Conservation (phyloP, 129 eudicot genomes). For the Helichrysum umbraculigerum region DNA sequence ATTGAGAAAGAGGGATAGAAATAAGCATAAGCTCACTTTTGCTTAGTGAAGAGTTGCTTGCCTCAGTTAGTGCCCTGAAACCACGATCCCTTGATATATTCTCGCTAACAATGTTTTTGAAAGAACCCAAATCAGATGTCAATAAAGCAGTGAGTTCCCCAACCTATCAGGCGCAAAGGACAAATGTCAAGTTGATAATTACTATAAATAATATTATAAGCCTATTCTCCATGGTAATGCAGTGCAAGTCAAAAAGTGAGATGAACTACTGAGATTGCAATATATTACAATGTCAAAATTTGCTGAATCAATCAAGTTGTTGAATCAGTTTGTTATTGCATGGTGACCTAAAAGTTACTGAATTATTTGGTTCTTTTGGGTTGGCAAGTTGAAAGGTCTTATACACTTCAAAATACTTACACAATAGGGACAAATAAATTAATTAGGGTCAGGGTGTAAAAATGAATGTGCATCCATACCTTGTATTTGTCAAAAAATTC, state of each 20-base stretch:
- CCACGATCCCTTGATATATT: slow-evolving; percentile 96
- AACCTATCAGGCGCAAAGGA: slow-evolving; percentile 53
- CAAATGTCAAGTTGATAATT: slow-evolving; percentile 10
- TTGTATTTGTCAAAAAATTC: slow-evolving; percentile 95
- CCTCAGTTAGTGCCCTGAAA: slow-evolving; percentile 98
- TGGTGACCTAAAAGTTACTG: background rate
- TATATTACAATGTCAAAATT: background rate
- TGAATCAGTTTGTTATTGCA: background rate
- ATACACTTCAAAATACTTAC: background rate
- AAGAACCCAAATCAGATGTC: slow-evolving; percentile 94
- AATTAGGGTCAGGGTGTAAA: background rate
- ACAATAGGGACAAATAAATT: slow-evolving; percentile 1
- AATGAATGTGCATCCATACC: slow-evolving; percentile 45
- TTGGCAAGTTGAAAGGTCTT: background rate
- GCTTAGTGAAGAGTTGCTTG: slow-evolving; percentile 95
- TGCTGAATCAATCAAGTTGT: background rate
- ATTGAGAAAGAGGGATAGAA: slow-evolving; percentile 31
- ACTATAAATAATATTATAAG: background rate
- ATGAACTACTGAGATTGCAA: no score
- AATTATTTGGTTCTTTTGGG: background rate
- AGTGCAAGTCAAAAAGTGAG: background rate
- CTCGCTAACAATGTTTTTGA: slow-evolving; percentile 81
- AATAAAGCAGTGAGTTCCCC: slow-evolving; percentile 91
- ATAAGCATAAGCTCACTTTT: slow-evolving; percentile 76
- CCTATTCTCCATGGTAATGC: slow-evolving; percentile 1